Evolutionary conservation across 352 stramenopile genomes (phyloP).

Genomic region (Phytopythium sindhum): DNA sequence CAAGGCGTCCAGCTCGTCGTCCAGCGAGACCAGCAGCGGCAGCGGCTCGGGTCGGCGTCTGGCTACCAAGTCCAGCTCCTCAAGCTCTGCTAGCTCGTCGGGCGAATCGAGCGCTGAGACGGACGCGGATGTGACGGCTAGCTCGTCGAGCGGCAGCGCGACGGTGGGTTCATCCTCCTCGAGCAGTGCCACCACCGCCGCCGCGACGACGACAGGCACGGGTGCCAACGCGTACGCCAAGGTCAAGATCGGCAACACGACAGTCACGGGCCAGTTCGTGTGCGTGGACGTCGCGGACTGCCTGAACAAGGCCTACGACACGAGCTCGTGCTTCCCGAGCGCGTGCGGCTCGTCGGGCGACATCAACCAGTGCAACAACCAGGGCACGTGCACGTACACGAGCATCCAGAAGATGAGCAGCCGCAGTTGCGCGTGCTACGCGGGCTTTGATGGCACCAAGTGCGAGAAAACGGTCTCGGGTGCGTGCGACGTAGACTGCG

Average conservation of each 20-base stretch:
- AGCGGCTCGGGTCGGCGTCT: conserved; percentile 8
- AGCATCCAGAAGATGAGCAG: conserved; percentile 56
- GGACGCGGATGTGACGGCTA: conserved; percentile 5
- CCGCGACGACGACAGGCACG: conserved; percentile 20
- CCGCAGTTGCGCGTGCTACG: conserved; percentile 49
- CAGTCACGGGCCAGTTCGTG: conserved; percentile 51
- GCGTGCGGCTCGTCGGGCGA: conserved; percentile 36
- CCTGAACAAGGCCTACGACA: conserved; percentile 48
- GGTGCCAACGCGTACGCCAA: conserved; percentile 37
- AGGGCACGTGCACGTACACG: conserved; percentile 73
- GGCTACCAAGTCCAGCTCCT: background rate
- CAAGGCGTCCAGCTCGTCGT: conserved; percentile 9
- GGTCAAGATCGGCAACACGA: conserved; percentile 47
- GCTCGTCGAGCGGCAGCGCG: conserved; percentile 12
- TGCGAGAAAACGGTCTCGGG: conserved; percentile 44
- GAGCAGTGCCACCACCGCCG: background rate
- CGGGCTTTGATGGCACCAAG: conserved; percentile 41
- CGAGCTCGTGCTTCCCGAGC: conserved; percentile 30
- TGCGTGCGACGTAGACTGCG: conserved; percentile 57
- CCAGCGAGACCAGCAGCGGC: conserved; percentile 4
- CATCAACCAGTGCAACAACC: conserved; percentile 58
- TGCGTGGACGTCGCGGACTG: conserved; percentile 61
- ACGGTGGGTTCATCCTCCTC: conserved; percentile 10
- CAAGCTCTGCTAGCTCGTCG: conserved; percentile 1
- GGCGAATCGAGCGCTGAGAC: conserved; percentile 10